phyloP scores from a whole-genome alignment of 2,329 filamentous ascomycete genomes.

The Curvularia verruculosa region DNA sequence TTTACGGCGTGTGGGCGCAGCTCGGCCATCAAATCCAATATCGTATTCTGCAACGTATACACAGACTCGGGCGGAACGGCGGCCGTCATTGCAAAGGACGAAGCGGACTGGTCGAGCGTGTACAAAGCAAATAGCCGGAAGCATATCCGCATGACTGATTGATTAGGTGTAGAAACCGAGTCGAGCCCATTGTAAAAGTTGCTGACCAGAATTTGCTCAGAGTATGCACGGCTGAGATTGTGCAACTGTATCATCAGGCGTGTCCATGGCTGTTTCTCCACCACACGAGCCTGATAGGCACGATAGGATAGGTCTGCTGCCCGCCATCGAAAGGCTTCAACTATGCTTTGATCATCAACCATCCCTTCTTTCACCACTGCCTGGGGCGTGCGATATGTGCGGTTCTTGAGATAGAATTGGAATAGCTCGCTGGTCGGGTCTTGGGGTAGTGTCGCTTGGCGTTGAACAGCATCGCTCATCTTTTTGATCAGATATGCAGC shows the following conservation, averaged over 20 bases:
- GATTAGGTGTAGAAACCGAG: constrained; percentile 29
- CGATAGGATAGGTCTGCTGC: constrained; percentile 52
- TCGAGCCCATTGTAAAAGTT: constrained; percentile 54
- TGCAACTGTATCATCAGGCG: constrained; percentile 53
- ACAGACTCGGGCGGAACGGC: constrained; percentile 53
- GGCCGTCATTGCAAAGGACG: constrained; percentile 54
- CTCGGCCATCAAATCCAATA: constrained; percentile 56
- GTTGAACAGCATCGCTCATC: constrained; percentile 52
- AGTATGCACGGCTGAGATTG: constrained; percentile 54
- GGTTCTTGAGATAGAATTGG: constrained; percentile 48
- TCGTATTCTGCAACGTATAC: constrained; percentile 48
- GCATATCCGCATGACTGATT: constrained; percentile 49
- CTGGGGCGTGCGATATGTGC: constrained; percentile 33
- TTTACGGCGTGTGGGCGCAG: constrained; percentile 59
- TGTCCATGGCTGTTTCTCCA: constrained; percentile 57
- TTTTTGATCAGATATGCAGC: constrained; percentile 60
- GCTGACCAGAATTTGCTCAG: constrained; percentile 56
- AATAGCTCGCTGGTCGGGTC: constrained; percentile 53
- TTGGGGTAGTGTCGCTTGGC: constrained; percentile 39
- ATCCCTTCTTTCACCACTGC: constrained; percentile 37
- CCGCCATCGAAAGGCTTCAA: constrained; percentile 55
- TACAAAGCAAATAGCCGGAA: constrained; percentile 58
- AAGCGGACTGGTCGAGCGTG: constrained; percentile 54
- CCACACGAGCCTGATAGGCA: constrained; percentile 53
- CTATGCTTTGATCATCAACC: constrained; percentile 48